These are phyloP conservation scores for Marchantia polymorpha DNA, from an alignment of 225 moss, liverwort and hornwort genomes.

Conservation along the genomic window DNA sequence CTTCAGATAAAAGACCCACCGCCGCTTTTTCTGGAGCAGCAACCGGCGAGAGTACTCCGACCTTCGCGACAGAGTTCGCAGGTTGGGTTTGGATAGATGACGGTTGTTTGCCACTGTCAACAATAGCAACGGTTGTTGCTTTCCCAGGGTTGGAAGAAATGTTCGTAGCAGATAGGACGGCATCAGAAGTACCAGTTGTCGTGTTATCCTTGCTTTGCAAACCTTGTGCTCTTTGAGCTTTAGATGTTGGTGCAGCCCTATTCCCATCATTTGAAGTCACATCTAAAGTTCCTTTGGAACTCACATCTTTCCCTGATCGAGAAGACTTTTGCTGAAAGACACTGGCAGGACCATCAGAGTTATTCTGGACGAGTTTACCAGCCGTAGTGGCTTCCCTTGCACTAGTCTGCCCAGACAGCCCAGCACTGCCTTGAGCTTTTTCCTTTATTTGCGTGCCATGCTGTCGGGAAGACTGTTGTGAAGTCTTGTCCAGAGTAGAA, in stretches of 20 bases:
- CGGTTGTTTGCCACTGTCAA: neutral
- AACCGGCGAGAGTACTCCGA: neutral
- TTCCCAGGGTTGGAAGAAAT: neutral
- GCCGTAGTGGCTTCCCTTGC: neutral
- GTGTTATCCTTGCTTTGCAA: neutral
- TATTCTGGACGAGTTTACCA: neutral
- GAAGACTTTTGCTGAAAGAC: constrained; percentile 5
- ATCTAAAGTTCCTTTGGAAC: constrained; percentile 1
- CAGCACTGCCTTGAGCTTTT: constrained; percentile 15
- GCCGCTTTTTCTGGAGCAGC: constrained; percentile 9
- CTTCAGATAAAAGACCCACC: neutral
- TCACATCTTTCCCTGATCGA: neutral
- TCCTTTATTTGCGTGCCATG: constrained; percentile 12
- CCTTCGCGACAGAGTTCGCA: neutral
- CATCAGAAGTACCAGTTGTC: neutral
- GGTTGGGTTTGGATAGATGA: neutral
- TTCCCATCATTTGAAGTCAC: neutral
- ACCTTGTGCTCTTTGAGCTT: neutral
- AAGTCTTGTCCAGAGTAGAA: neutral
- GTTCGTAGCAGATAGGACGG: neutral
- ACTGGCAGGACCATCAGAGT: neutral
- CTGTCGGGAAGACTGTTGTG: neutral
- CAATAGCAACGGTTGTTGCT: neutral
- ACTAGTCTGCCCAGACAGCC: neutral
- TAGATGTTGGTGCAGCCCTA: neutral